Conservation (phyloP, 2,329 filamentous ascomycete genomes). For the Remersonia thermophila region DNA sequence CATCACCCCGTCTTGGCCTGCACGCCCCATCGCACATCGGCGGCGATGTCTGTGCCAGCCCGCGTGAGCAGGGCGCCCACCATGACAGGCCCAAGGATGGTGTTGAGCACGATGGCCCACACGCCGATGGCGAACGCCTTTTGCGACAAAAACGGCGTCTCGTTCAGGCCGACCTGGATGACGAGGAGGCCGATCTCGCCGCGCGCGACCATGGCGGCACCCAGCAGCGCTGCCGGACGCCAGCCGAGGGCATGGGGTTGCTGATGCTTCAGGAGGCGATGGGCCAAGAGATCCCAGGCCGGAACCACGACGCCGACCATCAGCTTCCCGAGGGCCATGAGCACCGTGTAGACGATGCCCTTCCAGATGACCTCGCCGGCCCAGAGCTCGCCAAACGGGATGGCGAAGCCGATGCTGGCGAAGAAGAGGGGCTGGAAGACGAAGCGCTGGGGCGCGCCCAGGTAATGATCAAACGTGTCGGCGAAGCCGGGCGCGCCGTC, state of each 20-base stretch:
- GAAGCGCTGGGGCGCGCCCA: slow-evolving; percentile 25
- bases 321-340: slow-evolving; percentile 57
- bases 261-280: background rate
- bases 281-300: slow-evolving; percentile 13
- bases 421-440: slow-evolving; percentile 65
- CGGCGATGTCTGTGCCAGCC: slow-evolving; percentile 9
- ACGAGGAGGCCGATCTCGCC: slow-evolving; percentile 74
- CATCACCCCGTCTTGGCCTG: too few relatives aligned
- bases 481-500: slow-evolving; percentile 2
- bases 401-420: slow-evolving; percentile 63
- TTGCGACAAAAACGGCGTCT: slow-evolving; percentile 13
- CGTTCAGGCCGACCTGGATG: slow-evolving; percentile 21
- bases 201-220: slow-evolving; percentile 58
- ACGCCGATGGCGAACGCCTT: slow-evolving; percentile 36
- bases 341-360: slow-evolving; percentile 55
- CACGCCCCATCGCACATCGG: slow-evolving; percentile 13
- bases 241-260: slow-evolving; percentile 27
- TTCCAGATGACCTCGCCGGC: slow-evolving; percentile 52
- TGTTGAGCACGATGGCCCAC: slow-evolving; percentile 45
- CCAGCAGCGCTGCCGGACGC: slow-evolving; percentile 49
- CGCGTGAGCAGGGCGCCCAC: slow-evolving; percentile 34
- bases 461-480: slow-evolving; percentile 29
- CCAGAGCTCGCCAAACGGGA: slow-evolving; percentile 63
- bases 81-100: slow-evolving; percentile 36
- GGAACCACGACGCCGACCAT: slow-evolving; percentile 43